phyloP scores from a whole-genome alignment of 331 rosid genomes.

The Pyracantha coccinea region DNA sequence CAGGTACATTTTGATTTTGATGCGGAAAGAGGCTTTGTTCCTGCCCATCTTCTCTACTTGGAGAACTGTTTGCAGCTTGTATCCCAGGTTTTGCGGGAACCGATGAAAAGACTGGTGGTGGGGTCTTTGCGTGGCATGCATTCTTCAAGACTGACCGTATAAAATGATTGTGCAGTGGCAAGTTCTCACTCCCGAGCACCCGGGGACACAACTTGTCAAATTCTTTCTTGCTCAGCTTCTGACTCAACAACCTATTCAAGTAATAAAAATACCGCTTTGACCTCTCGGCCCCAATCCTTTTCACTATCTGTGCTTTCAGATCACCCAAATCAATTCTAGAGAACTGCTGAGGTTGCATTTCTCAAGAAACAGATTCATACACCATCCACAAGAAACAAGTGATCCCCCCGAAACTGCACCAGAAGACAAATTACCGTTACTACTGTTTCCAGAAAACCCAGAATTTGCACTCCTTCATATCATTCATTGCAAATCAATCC shows the following conservation, averaged over 20 bases:
- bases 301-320: constrained; percentile 64
- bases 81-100: constrained; percentile 43
- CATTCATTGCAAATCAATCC: constrained; percentile 32
- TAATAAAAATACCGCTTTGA: constrained; percentile 61
- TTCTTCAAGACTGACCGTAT: constrained; percentile 81
- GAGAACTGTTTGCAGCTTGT: constrained; percentile 46
- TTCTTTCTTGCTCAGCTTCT: constrained; percentile 77
- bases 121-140: constrained; percentile 78
- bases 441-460: constrained; percentile 43
- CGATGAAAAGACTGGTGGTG: constrained; percentile 45
- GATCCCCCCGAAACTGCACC: constrained; percentile 31
- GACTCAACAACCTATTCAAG: constrained; percentile 75
- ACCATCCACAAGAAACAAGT: constrained; percentile 42
- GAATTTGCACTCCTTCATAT: constrained; percentile 40
- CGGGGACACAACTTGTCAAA: constrained; percentile 67
- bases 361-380: constrained; percentile 72
- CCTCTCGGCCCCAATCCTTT: constrained; percentile 81
- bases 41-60: constrained; percentile 69
- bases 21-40: constrained; percentile 40
- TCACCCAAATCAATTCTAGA: constrained; percentile 93
- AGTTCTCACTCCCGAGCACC: constrained; percentile 73
- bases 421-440: constrained; percentile 33
- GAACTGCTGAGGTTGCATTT: constrained; percentile 92
- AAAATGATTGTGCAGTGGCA: constrained; percentile 76
- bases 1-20: constrained; percentile 46